Evolutionary conservation across 768 basidiomycete species (phyloP), one percentile per base, ranked within the genome.

Genomic region (Rhodotorula taiwanensis): DNA sequence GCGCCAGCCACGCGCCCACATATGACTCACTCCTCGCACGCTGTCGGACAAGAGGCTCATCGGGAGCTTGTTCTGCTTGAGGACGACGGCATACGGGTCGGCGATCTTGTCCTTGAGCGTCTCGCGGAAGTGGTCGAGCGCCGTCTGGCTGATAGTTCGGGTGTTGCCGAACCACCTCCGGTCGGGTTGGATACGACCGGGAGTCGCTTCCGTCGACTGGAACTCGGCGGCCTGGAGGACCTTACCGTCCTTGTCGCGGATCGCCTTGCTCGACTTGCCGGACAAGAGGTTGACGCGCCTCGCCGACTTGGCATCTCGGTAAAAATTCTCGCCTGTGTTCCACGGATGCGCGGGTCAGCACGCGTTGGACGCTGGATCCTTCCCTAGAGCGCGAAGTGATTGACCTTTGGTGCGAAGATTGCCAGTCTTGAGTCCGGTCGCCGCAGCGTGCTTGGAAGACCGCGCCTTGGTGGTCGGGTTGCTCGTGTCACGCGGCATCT

Each of bases 91-190:
- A 74, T 98, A 99, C 1, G 95, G 95, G 72, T 98, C 93, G 77
- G 89, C 82, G 71, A 90, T 89, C 76, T 85, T 89, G 18, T 82
- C 79, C 28, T 83, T 80, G 49, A 99, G 82, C 72, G 88, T 90
- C 20, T 88, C 90, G 55, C 94, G 81, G 79, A 99, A 99, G 76
- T 97, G 95, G 73, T 95, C 92, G 72, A 99, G 79, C 20, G 94
- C 93, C 30, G 84, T 87, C 75, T 99, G 94, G 27, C 90, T 92
- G 74, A 99, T 97, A 41, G 97, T 94, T 74, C 95, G 80, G n/a
- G 95, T 98, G 77, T 98, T 98, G 47, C 94, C 95, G 72, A 99
- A 99, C 94, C 94, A 99, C 72, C 93, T 79, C 62, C 91, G 80
- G 80, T 99, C 94, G 61, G 94, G 89, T 78, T 92, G 88, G 27